phyloP scores from a whole-genome alignment of 2,329 filamentous ascomycete species.

The Trichophyton rubrum region DNA sequence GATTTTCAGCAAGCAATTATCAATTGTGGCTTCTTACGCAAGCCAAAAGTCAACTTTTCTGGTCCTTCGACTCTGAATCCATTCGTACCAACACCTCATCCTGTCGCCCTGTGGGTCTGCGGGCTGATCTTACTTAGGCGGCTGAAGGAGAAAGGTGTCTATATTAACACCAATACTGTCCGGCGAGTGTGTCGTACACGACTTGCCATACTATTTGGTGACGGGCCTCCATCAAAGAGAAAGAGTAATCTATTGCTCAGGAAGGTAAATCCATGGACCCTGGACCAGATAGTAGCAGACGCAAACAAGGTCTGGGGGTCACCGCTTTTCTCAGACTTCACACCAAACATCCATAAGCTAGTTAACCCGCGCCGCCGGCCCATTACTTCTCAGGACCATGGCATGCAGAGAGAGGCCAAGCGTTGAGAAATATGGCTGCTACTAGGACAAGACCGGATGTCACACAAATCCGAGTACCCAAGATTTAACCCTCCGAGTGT shows the following conservation, averaged over 20 bases:
- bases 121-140: conserved; percentile 30
- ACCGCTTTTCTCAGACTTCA: conserved; percentile 20
- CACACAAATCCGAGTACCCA: too few relatives aligned
- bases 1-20: conserved; percentile 37
- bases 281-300: conserved; percentile 22
- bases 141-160: conserved; percentile 26
- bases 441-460: too few relatives aligned
- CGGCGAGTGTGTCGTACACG: conserved; percentile 25
- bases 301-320: conserved; percentile 26
- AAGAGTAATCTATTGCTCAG: conserved; percentile 27
- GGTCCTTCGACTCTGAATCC: conserved; percentile 13
- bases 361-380: conserved; percentile 11
- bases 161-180: conserved; percentile 21
- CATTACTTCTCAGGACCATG: not conserved
- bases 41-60: conserved; percentile 17
- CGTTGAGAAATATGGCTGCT: too few relatives aligned
- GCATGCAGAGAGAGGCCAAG: not conserved
- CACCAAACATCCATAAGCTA: conserved; percentile 13
- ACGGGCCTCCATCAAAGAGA: conserved; percentile 20
- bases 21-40: conserved; percentile 37
- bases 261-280: conserved; percentile 24
- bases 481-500: too few relatives aligned
- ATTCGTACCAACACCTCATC: conserved; percentile 14
- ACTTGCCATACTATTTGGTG: conserved; percentile 27
- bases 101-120: conserved; percentile 28